Evolutionary conservation across 2,329 filamentous ascomycete species (phyloP), one percentile per base, ranked within the genome.

Genomic region (Ophiostoma pallidulum): DNA sequence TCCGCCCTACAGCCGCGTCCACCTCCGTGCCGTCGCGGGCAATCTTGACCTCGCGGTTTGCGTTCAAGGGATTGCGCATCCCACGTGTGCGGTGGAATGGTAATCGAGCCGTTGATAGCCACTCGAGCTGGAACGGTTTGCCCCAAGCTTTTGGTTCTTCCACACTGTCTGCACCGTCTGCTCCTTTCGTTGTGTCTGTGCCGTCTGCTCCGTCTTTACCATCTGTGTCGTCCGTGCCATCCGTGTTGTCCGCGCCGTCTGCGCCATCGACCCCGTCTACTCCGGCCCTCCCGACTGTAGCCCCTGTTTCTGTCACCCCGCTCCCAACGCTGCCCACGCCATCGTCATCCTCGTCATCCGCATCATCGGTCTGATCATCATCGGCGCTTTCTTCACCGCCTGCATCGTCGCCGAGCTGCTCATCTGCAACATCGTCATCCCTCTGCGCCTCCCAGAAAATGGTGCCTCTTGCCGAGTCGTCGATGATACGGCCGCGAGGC

Each of bases 31-130:
- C 91, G 58, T 97, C 91, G 58, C 91, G 77, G 20, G 91, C 91
- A 60, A 97, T 95, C 66, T 97, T 97, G 53, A 97, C 86, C 61
- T 97, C 91, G 45, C 91, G 74, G 59, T 96, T 95, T 4, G 87
- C 85, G 63, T 97, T 97, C 87, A 89, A 95, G 0, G 88, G 85
- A 61, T 97, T 97, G 29, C 90, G 78, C 47, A 97, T 66, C 0
- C 91, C 90, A 53, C 89, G 73, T 0, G 90, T 94, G 37, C 86
- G 79, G 62, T 92, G 94, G 61, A 97, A 97, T 0, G 91, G 89
- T 5, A 97, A 73, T 31, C 82, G 77, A 47, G 77, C 80, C 5
- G 86, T 94, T 12, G 87, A 94, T 8, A 94, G 64, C 91, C 91
- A 97, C 65, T 94, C 82, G 39, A 97, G 77, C 57, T 81, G 80